Evolutionary conservation across 306 rosid genomes (phyloP).

Genomic region (Herpetospermum pedunculosum): DNA sequence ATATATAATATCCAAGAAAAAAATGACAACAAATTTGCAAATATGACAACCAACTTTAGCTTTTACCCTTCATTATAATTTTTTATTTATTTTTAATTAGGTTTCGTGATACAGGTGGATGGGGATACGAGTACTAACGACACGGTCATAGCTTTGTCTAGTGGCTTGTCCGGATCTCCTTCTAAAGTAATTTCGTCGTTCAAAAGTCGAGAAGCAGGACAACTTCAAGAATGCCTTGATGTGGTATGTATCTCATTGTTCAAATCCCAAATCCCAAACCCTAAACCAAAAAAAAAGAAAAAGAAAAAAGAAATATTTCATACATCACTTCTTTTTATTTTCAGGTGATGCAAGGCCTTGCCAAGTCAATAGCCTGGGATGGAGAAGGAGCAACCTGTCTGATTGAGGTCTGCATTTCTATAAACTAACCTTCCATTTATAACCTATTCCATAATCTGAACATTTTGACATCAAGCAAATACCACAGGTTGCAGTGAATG

Average conservation of each 20-base stretch:
- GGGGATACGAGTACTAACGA: conserved; percentile 98
- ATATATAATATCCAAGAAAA: no score
- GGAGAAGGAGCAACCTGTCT: conserved; percentile 99
- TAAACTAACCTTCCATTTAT: conserved; percentile 9
- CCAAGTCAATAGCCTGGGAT: conserved; percentile 94
- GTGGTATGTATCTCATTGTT: conserved; percentile 28
- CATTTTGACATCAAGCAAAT: background rate
- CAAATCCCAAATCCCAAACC: no score
- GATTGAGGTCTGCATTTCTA: conserved; percentile 55
- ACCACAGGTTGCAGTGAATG: conserved; percentile 54
- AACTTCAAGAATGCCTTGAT: conserved; percentile 83
- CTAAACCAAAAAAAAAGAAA: no score
- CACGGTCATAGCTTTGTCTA: conserved; percentile 83
- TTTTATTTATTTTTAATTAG: background rate
- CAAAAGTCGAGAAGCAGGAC: conserved; percentile 44
- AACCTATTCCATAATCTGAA: background rate
- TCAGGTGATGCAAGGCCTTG: conserved; percentile 98
- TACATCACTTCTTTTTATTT: conserved; percentile 9
- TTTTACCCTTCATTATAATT: background rate
- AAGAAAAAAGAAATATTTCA: no score
- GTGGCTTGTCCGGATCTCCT: conserved; percentile 68
- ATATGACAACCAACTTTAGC: no score
- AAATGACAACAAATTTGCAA: no score
- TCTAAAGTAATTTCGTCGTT: conserved; percentile 37
- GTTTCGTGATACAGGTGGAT: conserved; percentile 53